phyloP scores from a whole-genome alignment of 805 yeast genomes.

The Lipomyces orientalis region DNA sequence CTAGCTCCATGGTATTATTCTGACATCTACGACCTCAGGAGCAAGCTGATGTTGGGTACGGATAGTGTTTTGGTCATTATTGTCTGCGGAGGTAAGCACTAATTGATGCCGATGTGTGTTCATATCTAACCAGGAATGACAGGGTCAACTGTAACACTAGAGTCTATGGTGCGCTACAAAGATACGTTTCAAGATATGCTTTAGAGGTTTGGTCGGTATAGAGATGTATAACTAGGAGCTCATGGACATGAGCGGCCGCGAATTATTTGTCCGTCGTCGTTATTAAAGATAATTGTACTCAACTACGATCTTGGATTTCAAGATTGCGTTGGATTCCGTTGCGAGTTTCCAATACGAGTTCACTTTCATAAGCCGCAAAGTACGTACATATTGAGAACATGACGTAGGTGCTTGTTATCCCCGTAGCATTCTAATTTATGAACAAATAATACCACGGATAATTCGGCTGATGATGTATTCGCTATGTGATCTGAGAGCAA shows the following conservation, averaged over 20 bases:
- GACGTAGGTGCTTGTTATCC: too few relatives aligned
- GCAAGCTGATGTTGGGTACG: background rate
- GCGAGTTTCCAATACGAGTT: background rate
- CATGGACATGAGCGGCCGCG: background rate
- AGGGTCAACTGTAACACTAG: slow-evolving; percentile 20
- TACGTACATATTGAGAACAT: too few relatives aligned
- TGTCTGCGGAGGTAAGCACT: slow-evolving; percentile 29
- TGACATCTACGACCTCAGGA: background rate
- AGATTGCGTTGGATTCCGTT: background rate
- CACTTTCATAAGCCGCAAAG: background rate
- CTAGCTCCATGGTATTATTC: slow-evolving; percentile 51
- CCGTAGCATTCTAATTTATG: too few relatives aligned
- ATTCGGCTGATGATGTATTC: too few relatives aligned
- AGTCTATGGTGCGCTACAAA: slow-evolving; percentile 3
- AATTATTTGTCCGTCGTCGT: background rate
- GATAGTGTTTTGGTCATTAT: slow-evolving; percentile 26
- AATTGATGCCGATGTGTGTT: background rate
- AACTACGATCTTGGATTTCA: background rate
- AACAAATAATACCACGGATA: too few relatives aligned
- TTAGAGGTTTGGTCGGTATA: background rate
- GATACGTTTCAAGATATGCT: background rate
- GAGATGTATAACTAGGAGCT: background rate
- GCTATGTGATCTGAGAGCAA: too few relatives aligned
- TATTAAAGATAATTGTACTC: background rate
- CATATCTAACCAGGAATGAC: background rate